Base-by-base conservation (phyloP, 345 rosid species). In the Eucalyptus cloeziana region DNA sequence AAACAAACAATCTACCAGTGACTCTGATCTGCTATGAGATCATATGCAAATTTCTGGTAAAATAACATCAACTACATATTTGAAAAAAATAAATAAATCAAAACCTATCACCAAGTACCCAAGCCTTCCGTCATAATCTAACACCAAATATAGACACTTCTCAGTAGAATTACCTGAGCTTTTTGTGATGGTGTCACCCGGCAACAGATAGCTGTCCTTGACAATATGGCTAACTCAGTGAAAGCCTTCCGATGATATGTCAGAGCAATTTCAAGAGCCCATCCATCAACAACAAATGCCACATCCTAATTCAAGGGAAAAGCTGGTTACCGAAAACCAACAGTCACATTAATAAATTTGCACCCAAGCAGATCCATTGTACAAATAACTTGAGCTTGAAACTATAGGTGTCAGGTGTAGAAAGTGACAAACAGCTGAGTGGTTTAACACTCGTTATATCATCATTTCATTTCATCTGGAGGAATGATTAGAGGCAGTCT, bases 151-250 rank as follows among this genome's bases (percentile, higher is more conserved):
- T 21, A 71, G 45, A 40, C 45, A 76, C 47, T 37, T 76, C 2
- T 21, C 47, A 76, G 47, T 37, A 37, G 83, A 21, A 76, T 81
- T 62, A 98, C 99, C 99, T 98, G 99, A 56, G 99, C 99, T 89
- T 98, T 98, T 86, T 98, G 99, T 27, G 99, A 97, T 88, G 99
- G 99, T 87, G 99, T 97, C 91, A 97, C 99, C 37, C 98, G 99
- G 87, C 99, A 97, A 93, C 99, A 98, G 89, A 97, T 96, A 81
- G 99, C 99, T 91, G 99, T 98, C 94, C 99, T 96, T 64, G 98
- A 95, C 90, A 96, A 93, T 92, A 96, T 95, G 90, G 99, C 99
- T 92, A 98, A 92, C 90, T 98, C 99, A 87, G 97, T 96, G 91
- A 98, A 97, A 89, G 97, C 97, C 90, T 94, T 94, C 88, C 94